Conservation (phyloP, 345 rosid species). For the Arabidopsis thaliana region DNA sequence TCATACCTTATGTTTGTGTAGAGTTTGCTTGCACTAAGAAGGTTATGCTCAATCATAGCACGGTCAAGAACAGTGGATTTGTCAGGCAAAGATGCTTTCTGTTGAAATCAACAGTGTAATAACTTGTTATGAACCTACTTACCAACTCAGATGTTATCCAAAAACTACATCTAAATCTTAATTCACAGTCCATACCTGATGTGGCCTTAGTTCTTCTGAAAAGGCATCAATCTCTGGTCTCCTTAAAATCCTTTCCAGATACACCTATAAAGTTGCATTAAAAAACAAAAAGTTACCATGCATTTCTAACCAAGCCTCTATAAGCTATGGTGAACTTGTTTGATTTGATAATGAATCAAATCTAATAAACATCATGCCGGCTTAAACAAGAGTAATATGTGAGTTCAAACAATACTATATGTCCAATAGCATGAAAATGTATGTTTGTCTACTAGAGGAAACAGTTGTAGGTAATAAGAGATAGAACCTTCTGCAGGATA, state of each 20-base stretch:
- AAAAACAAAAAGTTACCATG: conserved; percentile 5
- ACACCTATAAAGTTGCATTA: conserved; percentile 62
- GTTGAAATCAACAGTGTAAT: conserved; percentile 42
- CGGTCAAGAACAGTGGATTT: conserved; percentile 95
- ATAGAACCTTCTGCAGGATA: conserved; percentile 83
- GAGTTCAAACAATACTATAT: conserved; percentile 13
- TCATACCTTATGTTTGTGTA: conserved; percentile 91
- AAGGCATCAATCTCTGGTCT: conserved; percentile 97
- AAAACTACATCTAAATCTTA: conserved; percentile 13
- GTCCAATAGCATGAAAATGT: conserved; percentile 8
- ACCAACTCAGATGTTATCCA: conserved; percentile 11
- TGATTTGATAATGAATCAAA: neutral
- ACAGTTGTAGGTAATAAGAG: conserved; percentile 13
- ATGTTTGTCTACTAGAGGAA: conserved; percentile 17
- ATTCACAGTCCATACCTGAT: conserved; percentile 65
- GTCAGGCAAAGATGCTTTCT: conserved; percentile 96
- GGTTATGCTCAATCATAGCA: conserved; percentile 98
- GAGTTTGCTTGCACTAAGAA: conserved; percentile 94
- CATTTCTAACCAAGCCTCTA: conserved; percentile 26
- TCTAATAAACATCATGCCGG: neutral
- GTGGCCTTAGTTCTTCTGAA: conserved; percentile 89
- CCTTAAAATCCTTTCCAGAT: conserved; percentile 91
- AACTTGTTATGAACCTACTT: neutral
- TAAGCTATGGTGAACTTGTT: conserved; percentile 6
- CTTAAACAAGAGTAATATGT: conserved; percentile 8